These are phyloP conservation scores for Rosa persica DNA, from an alignment of 306 rosid genomes.

Conservation along the genomic window DNA sequence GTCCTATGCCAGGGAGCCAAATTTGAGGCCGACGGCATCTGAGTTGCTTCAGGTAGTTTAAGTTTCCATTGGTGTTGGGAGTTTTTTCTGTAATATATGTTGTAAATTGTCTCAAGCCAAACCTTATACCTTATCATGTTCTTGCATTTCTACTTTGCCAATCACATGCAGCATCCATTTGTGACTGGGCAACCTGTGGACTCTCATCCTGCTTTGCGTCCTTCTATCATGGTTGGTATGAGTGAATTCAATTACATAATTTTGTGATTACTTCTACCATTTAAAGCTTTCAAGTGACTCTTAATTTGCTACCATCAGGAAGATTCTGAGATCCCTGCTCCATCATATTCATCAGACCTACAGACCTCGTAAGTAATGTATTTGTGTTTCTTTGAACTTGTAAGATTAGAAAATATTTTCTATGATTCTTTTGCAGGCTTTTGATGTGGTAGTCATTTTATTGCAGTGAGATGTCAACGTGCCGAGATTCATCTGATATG, in stretches of 20 bases:
- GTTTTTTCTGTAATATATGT: constrained; percentile 14
- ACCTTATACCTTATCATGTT: constrained; percentile 19
- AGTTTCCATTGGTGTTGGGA: constrained; percentile 8
- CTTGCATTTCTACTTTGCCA: constrained; percentile 28
- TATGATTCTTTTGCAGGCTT: constrained; percentile 8
- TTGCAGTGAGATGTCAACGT: constrained; percentile 43
- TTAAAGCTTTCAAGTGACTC: constrained; percentile 14
- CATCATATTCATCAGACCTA: constrained; percentile 36
- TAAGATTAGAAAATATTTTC: constrained; percentile 27
- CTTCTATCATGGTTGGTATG: constrained; percentile 58
- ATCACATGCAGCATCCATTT: constrained; percentile 83
- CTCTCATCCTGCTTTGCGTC: constrained; percentile 35
- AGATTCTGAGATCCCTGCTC: constrained; percentile 41
- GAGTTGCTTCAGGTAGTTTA: constrained; percentile 86
- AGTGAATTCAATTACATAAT: constrained; percentile 23
- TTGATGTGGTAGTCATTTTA: constrained; percentile 28
- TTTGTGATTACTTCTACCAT: constrained; percentile 14
- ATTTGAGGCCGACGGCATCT: constrained; percentile 73
- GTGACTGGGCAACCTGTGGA: constrained; percentile 60
- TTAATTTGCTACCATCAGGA: constrained; percentile 47
- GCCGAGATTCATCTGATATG: constrained; percentile 41
- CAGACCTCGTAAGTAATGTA: constrained; percentile 50
- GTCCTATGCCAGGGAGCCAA: constrained; percentile 80
- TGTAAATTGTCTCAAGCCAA: constrained; percentile 15
- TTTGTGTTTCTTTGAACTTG: constrained; percentile 12